Base-by-base conservation (phyloP, 495 filamentous ascomycete species). In the Lasiosphaeria hispida region DNA sequence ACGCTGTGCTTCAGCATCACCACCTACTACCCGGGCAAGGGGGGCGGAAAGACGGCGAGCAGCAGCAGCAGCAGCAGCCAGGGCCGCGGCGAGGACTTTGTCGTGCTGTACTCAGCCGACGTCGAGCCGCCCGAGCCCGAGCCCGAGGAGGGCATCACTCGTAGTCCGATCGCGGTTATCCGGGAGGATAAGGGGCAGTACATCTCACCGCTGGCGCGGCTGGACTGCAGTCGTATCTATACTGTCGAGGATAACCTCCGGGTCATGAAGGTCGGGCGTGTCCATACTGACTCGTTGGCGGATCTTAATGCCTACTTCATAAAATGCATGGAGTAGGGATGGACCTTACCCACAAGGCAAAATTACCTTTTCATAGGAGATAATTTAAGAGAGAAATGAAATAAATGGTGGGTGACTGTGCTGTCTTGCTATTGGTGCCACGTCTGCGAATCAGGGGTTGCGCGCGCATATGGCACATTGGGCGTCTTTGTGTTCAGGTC, bases 1-100 rank as follows among this genome's bases (percentile, higher is more conserved):
- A 63, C 67, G 1, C 58, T 73, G 8, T 73, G 71, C 62, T 69
- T 73, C 48, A 50, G 49, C 53, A 69, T 73, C 58, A 65, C 65
- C 1, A 69, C 69, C 5, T 65, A 40, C 23, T 51, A 44, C 10
- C 33, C 41, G 47, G 48, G 37, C 1, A 51, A 38, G 4, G 51
- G 44, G 11, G 52, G 23, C 10, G 23, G 34, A 51, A 58, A 53
- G 43, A 17, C 45, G 3, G 23, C 23, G 23, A 30, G 23, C 23
- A n/a, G n/a, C n/a, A n/a, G n/a, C n/a, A n/a, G n/a, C n/a, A n/a
- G n/a, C n/a, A n/a, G n/a, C n/a, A 51, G 23, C 54, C 30, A 51
- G 4, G 57, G 60, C 5, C 50, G 67, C 8, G 38, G 50, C 6
- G n/a, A 15, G 0, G 65, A 72, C 42, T 65, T 60, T 37, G 64